Conservation (phyloP, 2,329 filamentous ascomycete species). For the Nakataea oryzae region DNA sequence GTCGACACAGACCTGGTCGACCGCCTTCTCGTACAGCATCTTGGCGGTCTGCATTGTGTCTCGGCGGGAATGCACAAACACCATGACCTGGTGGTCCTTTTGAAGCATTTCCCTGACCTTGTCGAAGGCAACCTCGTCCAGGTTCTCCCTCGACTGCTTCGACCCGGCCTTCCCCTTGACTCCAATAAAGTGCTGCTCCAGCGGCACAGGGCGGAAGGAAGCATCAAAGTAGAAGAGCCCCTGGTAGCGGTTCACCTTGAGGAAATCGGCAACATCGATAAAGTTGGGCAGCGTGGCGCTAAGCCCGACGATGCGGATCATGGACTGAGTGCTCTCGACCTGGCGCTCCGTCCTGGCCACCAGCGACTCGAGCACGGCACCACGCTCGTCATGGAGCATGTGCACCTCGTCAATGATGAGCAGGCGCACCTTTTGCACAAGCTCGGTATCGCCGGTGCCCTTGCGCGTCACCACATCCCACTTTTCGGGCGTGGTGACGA, state of each 20-base stretch:
- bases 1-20: conserved; percentile 67
- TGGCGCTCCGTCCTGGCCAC: conserved; percentile 92
- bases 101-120: conserved; percentile 93
- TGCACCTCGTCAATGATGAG: conserved; percentile 98
- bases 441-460: conserved; percentile 90
- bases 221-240: conserved; percentile 95
- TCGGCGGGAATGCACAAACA: conserved; percentile 94
- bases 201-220: conserved; percentile 88
- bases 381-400: conserved; percentile 97
- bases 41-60: conserved; percentile 86
- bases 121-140: conserved; percentile 80
- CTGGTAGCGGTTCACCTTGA: conserved; percentile 87
- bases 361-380: conserved; percentile 89
- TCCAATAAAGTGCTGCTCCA: conserved; percentile 95
- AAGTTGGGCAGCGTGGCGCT: conserved; percentile 96
- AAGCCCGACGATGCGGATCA: conserved; percentile 91
- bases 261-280: conserved; percentile 89
- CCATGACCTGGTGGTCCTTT: conserved; percentile 93
- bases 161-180: conserved; percentile 83
- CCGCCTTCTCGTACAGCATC: conserved; percentile 75
- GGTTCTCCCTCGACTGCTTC: conserved; percentile 75
- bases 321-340: conserved; percentile 93
- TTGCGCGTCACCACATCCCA: conserved; percentile 98
- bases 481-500: conserved; percentile 97
- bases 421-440: conserved; percentile 92